phyloP scores from a whole-genome alignment of 106 monocot species.

The Dioscorea alata region DNA sequence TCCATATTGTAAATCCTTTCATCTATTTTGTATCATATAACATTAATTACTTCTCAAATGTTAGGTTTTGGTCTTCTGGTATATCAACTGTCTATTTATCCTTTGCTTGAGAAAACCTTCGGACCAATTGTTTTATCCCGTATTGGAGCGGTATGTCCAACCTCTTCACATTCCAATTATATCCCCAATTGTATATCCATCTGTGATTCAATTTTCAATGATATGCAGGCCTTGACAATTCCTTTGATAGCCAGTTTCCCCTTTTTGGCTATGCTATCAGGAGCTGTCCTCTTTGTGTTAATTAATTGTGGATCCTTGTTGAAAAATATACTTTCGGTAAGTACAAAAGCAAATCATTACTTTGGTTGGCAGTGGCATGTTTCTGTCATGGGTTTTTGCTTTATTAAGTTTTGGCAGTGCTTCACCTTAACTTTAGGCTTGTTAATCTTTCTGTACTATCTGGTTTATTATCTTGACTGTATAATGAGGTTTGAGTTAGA shows the following conservation, averaged over 20 bases:
- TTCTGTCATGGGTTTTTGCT: background rate
- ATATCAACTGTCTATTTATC: constrained; percentile 61
- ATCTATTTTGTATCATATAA: background rate
- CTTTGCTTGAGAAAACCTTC: constrained; percentile 30
- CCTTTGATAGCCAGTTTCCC: constrained; percentile 52
- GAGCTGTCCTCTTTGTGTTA: constrained; percentile 32
- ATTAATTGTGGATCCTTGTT: constrained; percentile 54
- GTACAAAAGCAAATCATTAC: constrained; percentile 17
- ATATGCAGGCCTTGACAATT: constrained; percentile 46
- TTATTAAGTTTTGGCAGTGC: too few relatives aligned
- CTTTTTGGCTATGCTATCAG: constrained; percentile 54
- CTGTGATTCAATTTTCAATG: background rate
- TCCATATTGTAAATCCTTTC: background rate
- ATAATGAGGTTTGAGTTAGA: too few relatives aligned
- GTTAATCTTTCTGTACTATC: too few relatives aligned
- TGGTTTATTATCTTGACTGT: too few relatives aligned
- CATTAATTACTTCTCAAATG: background rate
- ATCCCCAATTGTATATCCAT: background rate
- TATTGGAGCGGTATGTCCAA: constrained; percentile 44
- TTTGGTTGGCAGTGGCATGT: background rate
- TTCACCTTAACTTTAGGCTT: too few relatives aligned
- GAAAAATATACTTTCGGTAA: constrained; percentile 65
- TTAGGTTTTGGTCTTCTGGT: constrained; percentile 58
- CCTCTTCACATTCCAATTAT: background rate
- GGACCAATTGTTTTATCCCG: constrained; percentile 47